These are phyloP conservation scores for Sclerotinia nivalis DNA, from an alignment of 2,329 filamentous ascomycete genomes.

Conservation along the genomic window DNA sequence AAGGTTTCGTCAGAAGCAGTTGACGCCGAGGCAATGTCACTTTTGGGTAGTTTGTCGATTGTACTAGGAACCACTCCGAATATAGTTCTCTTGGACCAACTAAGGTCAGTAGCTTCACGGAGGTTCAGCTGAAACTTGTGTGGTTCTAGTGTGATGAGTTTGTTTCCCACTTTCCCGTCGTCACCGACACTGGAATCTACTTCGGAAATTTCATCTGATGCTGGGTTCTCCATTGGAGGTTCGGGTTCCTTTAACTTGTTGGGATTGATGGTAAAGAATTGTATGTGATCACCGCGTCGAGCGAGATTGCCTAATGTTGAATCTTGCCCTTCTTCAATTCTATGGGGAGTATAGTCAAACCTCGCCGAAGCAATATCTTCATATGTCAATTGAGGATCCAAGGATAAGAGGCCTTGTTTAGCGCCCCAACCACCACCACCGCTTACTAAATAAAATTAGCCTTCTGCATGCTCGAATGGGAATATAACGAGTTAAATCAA, in stretches of 20 bases:
- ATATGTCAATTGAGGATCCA: constrained; percentile 68
- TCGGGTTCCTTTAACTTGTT: constrained; percentile 13
- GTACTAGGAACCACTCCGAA: constrained; percentile 38
- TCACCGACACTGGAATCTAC: background rate
- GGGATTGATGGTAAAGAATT: constrained; percentile 58
- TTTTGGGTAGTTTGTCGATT: constrained; percentile 35
- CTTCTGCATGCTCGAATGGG: constrained; percentile 22
- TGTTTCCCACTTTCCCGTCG: background rate
- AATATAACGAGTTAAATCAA: background rate
- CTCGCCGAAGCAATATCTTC: constrained; percentile 52
- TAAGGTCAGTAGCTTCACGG: background rate
- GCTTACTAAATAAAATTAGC: constrained; percentile 54
- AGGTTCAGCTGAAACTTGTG: background rate
- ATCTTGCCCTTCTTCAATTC: constrained; percentile 39
- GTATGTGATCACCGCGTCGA: constrained; percentile 62
- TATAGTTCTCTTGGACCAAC: constrained; percentile 30
- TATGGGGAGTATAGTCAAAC: constrained; percentile 49
- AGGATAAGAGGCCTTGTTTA: constrained; percentile 75
- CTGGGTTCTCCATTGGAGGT: background rate
- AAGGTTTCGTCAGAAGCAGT: background rate
- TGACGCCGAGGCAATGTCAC: background rate
- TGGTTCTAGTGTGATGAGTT: background rate
- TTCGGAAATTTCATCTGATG: background rate
- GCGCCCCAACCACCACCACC: constrained; percentile 83
- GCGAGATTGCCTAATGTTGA: constrained; percentile 56